Percentiles rank a stretch among this genome's conserved stretches.
Conservation (phyloP, 768 basidiomycete species). For the Gyrodon lividus region DNA sequence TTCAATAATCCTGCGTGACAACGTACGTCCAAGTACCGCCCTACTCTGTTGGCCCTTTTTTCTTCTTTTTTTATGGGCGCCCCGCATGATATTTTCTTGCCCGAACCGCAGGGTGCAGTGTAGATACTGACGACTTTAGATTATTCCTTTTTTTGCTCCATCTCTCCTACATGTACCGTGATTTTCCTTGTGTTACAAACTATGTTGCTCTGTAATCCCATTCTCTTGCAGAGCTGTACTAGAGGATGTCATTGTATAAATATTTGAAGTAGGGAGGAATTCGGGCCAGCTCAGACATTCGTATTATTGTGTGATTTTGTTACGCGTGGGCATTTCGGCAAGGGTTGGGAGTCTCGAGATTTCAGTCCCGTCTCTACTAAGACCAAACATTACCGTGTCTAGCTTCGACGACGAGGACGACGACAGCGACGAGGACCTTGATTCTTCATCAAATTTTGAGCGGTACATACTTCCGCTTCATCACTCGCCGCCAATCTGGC, state of each 20-base stretch:
- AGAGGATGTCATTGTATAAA: slow-evolving; percentile 28
- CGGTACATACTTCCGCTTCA: not conserved
- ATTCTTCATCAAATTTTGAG: not conserved
- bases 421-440: slow-evolving; percentile 13
- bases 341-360: slow-evolving; percentile 17
- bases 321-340: slow-evolving; percentile 19
- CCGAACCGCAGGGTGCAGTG: slow-evolving; percentile 32
- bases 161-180: slow-evolving; percentile 17
- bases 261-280: not conserved
- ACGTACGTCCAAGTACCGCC: slow-evolving; percentile 16
- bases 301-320: not conserved
- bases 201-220: slow-evolving; percentile 34
- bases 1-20: not conserved
- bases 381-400: no score
- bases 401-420: slow-evolving; percentile 9
- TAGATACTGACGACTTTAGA: slow-evolving; percentile 33
- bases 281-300: not conserved
- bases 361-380: no score
- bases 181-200: slow-evolving; percentile 14
- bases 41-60: not conserved
- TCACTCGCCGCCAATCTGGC: slow-evolving; percentile 50
- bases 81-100: slow-evolving; percentile 32
- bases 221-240: slow-evolving; percentile 24
- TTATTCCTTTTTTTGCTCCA: slow-evolving; percentile 28
- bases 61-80: slow-evolving; percentile 14